phyloP scores from a whole-genome alignment of 2,329 filamentous ascomycete species.

The Orbilia brochopaga region DNA sequence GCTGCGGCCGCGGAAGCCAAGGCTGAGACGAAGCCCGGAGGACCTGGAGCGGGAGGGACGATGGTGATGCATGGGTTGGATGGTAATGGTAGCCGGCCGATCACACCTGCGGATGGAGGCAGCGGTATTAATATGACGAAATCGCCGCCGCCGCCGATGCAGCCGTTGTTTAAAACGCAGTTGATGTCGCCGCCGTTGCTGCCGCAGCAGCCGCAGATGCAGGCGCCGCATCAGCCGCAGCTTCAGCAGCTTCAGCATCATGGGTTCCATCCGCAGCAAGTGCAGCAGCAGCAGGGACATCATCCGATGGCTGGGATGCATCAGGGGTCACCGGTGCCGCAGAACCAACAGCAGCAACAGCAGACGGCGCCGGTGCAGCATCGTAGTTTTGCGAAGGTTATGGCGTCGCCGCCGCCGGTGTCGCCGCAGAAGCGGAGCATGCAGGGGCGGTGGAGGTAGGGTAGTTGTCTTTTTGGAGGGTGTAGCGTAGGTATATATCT shows the following conservation, averaged over 20 bases:
- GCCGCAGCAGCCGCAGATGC: conserved; percentile 16
- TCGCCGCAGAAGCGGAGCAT: conserved; percentile 40
- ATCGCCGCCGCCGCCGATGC: conserved; percentile 9
- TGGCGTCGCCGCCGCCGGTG: conserved; percentile 30
- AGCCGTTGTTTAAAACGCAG: conserved; percentile 38
- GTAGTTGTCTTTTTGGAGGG: no score
- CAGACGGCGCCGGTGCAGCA: conserved; percentile 19
- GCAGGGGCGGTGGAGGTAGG: conserved; percentile 45
- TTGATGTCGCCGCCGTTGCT: conserved; percentile 10
- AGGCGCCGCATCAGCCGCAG: neutral
- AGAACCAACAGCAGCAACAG: conserved; percentile 9
- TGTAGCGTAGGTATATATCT: no score
- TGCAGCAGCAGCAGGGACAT: conserved; percentile 18
- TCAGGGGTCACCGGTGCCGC: conserved; percentile 7
- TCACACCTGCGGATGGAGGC: conserved; percentile 28
- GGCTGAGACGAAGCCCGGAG: neutral
- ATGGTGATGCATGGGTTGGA: conserved; percentile 17
- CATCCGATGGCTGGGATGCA: conserved; percentile 5
- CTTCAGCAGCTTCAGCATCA: conserved; percentile 3
- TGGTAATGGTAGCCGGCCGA: conserved; percentile 28
- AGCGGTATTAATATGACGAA: conserved; percentile 3
- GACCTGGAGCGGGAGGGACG: neutral
- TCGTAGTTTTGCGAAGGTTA: conserved; percentile 48
- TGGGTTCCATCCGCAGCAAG: neutral
- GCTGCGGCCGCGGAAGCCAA: conserved; percentile 30